Percentiles rank a stretch among this genome's conserved stretches.
Conservation (phyloP, 768 basidiomycete genomes). For the Sistotremastrum suecicum region DNA sequence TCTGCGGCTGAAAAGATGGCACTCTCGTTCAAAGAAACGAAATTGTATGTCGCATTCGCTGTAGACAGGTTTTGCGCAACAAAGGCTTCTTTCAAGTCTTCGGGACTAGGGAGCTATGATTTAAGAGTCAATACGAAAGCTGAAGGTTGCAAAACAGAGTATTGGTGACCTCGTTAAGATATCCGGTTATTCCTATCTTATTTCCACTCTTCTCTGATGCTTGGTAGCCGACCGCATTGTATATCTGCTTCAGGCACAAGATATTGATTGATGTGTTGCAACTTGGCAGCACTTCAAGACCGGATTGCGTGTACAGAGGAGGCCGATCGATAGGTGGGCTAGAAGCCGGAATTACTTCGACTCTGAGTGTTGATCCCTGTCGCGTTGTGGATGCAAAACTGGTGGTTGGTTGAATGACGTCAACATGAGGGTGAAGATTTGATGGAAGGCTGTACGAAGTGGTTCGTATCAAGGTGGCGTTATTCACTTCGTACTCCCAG, state of each 20-base stretch:
- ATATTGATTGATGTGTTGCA: constrained; percentile 21
- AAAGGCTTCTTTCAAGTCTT: not conserved
- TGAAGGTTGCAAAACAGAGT: constrained; percentile 1
- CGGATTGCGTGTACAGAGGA: not conserved
- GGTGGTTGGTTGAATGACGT: constrained; percentile 61
- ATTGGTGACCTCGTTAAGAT: constrained; percentile 21
- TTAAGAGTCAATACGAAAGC: not conserved
- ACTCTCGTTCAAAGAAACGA: constrained; percentile 2
- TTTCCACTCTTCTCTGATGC: constrained; percentile 13
- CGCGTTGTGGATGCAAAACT: constrained; percentile 31
- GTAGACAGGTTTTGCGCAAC: constrained; percentile 1
- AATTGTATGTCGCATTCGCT: constrained; percentile 3
- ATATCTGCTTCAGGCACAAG: constrained; percentile 19
- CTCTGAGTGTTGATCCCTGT: not conserved
- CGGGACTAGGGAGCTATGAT: not conserved
- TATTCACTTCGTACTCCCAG: constrained; percentile 40
- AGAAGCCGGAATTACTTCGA: not conserved
- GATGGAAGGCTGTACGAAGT: constrained; percentile 56
- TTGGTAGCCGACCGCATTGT: constrained; percentile 18
- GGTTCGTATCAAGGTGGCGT: constrained; percentile 46
- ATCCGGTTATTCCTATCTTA: constrained; percentile 21
- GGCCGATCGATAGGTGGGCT: not conserved
- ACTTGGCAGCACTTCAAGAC: constrained; percentile 4
- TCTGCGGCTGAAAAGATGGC: not conserved
- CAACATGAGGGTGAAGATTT: constrained; percentile 42